Percentiles rank a stretch among this genome's conserved stretches.
Conservation (phyloP, 2,329 filamentous ascomycete genomes). For the Monilinia laxa region DNA sequence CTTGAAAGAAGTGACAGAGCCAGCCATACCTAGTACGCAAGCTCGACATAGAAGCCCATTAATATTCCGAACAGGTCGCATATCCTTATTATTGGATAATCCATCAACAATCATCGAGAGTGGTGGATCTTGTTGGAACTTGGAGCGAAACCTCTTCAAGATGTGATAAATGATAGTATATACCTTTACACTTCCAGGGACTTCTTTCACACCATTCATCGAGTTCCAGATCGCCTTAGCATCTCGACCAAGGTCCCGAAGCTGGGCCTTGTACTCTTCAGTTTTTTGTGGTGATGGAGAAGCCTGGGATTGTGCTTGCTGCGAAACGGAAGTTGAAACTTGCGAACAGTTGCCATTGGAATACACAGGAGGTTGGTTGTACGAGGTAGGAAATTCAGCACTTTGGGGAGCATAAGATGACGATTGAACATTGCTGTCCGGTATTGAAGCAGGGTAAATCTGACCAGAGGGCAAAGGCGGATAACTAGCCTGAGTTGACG, state of each 20-base stretch:
- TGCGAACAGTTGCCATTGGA: slow-evolving; percentile 13
- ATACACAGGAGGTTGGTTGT: slow-evolving; percentile 35
- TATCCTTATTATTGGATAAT: slow-evolving; percentile 55
- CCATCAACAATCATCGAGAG: slow-evolving; percentile 60
- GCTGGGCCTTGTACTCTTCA: slow-evolving; percentile 48
- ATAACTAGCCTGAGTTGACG: slow-evolving; percentile 30
- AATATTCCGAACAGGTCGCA: slow-evolving; percentile 56
- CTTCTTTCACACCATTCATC: slow-evolving; percentile 57
- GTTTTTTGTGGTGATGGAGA: slow-evolving; percentile 39
- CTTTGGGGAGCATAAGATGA: slow-evolving; percentile 28
- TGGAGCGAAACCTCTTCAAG: slow-evolving; percentile 55
- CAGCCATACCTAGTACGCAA: slow-evolving; percentile 46
- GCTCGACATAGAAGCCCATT: slow-evolving; percentile 56
- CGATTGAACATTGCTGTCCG: slow-evolving; percentile 29
- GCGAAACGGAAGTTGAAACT: not conserved
- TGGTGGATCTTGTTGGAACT: slow-evolving; percentile 57
- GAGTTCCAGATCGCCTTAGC: slow-evolving; percentile 63
- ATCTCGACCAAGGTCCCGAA: slow-evolving; percentile 54
- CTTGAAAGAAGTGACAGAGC: slow-evolving; percentile 35
- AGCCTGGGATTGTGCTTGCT: slow-evolving; percentile 27
- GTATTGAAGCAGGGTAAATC: slow-evolving; percentile 29
- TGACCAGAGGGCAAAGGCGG: slow-evolving; percentile 26
- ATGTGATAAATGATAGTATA: slow-evolving; percentile 64
- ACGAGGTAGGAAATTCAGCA: slow-evolving; percentile 31
- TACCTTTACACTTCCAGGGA: slow-evolving; percentile 62